A percentile compares a stretch with the other conserved stretches of the same genome.
phyloP scores from a whole-genome alignment of 1,284 basidiomycete genomes.

The Ganoderma sp. region DNA sequence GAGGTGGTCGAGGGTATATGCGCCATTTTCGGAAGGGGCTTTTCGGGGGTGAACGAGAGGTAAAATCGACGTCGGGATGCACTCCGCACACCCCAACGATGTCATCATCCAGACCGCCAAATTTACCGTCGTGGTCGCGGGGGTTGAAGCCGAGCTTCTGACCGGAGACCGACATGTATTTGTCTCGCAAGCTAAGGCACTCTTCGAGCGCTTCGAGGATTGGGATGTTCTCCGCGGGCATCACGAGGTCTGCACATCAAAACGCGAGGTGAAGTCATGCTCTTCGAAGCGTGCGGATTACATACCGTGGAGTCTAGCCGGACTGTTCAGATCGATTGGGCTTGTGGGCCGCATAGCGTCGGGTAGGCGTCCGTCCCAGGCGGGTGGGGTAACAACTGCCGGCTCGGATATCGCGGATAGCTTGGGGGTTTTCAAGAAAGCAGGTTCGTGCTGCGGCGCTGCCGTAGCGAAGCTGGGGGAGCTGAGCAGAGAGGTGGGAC shows the following conservation, averaged over 20 bases:
- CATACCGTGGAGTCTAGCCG: slow-evolving; percentile 26
- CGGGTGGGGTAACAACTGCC: slow-evolving; percentile 25
- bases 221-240: slow-evolving; percentile 58
- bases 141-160: slow-evolving; percentile 94
- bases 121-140: slow-evolving; percentile 81
- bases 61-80: slow-evolving; percentile 60
- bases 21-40: slow-evolving; percentile 69
- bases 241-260: slow-evolving; percentile 43
- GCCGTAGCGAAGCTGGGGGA: slow-evolving; percentile 45
- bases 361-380: slow-evolving; percentile 21
- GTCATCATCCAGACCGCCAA: slow-evolving; percentile 64
- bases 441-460: slow-evolving; percentile 49
- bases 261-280: neutral
- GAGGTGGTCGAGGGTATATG: slow-evolving; percentile 89
- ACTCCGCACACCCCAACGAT: slow-evolving; percentile 71
- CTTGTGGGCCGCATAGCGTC: slow-evolving; percentile 47
- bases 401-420: slow-evolving; percentile 47
- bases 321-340: slow-evolving; percentile 42
- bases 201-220: slow-evolving; percentile 71
- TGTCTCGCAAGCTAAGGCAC: slow-evolving; percentile 89
- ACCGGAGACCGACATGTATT: slow-evolving; percentile 85
- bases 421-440: slow-evolving; percentile 46
- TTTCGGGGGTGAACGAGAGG: slow-evolving; percentile 30
- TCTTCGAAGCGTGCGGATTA: neutral
- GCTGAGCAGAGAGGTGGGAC: slow-evolving; percentile 38